A percentile compares a stretch with the other conserved stretches of the same genome.
These are phyloP conservation scores for Pugionium dolabratum DNA, from an alignment of 345 rosid species.

Conservation along the genomic window DNA sequence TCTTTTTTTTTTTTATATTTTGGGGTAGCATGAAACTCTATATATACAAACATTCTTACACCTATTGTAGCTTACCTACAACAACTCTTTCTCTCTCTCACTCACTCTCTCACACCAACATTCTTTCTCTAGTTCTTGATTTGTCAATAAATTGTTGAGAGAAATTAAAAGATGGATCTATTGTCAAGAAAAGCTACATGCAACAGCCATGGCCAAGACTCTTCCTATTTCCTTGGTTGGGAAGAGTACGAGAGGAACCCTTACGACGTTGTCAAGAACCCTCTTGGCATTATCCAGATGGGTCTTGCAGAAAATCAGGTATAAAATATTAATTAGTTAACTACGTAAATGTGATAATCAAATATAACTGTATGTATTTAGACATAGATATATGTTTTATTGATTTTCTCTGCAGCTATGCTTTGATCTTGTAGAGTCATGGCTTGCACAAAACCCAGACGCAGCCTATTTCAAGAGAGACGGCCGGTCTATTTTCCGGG, in stretches of 20 bases:
- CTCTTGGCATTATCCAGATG: slow-evolving; percentile 70
- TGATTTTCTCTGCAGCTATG: slow-evolving; percentile 49
- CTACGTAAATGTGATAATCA: not conserved
- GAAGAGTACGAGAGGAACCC: slow-evolving; percentile 68
- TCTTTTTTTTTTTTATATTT: not conserved
- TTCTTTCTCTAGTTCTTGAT: slow-evolving; percentile 17
- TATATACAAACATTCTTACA: slow-evolving; percentile 30
- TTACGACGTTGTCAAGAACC: slow-evolving; percentile 56
- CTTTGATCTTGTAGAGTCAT: slow-evolving; percentile 63
- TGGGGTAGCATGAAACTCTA: slow-evolving; percentile 26
- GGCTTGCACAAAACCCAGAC: slow-evolving; percentile 64
- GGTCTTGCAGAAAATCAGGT: slow-evolving; percentile 86
- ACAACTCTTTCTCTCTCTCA: slow-evolving; percentile 13
- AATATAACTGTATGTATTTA: not conserved
- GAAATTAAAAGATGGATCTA: slow-evolving; percentile 43
- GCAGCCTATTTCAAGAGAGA: slow-evolving; percentile 54
- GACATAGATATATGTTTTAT: not conserved
- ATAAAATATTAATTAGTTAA: slow-evolving; percentile 10
- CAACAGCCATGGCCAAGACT: slow-evolving; percentile 72
- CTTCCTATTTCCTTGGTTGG: slow-evolving; percentile 58
- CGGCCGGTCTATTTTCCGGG: slow-evolving; percentile 60
- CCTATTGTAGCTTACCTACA: slow-evolving; percentile 23
- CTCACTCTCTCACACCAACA: not conserved
- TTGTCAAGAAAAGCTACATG: slow-evolving; percentile 62
- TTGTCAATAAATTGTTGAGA: not conserved